Evolutionary conservation across 495 filamentous ascomycete genomes (phyloP), one percentile per base, ranked within the genome.

Genomic region (Trichoderma parareesei): DNA sequence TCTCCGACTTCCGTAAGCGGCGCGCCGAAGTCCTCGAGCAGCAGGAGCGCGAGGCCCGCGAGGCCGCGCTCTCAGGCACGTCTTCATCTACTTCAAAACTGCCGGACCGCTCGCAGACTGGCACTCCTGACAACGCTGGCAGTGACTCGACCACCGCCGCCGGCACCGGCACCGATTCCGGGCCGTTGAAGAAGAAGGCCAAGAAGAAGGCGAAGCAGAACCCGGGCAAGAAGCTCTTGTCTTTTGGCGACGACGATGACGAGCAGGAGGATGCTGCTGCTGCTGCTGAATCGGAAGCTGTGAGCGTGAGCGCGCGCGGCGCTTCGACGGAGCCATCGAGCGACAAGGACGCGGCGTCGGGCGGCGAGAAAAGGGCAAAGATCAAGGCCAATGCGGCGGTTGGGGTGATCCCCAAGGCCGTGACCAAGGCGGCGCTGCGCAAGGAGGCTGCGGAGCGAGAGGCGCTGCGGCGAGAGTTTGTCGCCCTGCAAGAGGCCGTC

Each of bases 1-100:
- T 97, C 48, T 90, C 87, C 69, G 94, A 98, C 73, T 98, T 97
- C 78, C 92, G 94, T 75, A 98, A 98, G 76, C 88, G 94, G 46
- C 92, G 94, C 74, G 93, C 92, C 68, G 91, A 98, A 75, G 91
- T 93, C 38, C 79, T 96, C 40, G 94, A 98, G 75, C 90, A 91
- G 71, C 93, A 93, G 72, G 89, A 92, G 69, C 84, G 90, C 65
- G 91, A 94, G 72, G 88, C 88, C 4, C 86, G 91, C 69, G 84
- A 84, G 59, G 83, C 85, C 48, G 79, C 82, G 65, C 74, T 82
- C n/a, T 69, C 81, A 1, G 82, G 82, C 11, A 67, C 68, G 10
- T 70, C 27, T 27, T 27, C 27, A 1, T 27, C 27, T 27, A 27
- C 27, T 27, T 27, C 75, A 38, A 74, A 76, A 0, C 75, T 27